Base-by-base conservation (phyloP, 805 yeast genomes). In the Metschnikowia similis region DNA sequence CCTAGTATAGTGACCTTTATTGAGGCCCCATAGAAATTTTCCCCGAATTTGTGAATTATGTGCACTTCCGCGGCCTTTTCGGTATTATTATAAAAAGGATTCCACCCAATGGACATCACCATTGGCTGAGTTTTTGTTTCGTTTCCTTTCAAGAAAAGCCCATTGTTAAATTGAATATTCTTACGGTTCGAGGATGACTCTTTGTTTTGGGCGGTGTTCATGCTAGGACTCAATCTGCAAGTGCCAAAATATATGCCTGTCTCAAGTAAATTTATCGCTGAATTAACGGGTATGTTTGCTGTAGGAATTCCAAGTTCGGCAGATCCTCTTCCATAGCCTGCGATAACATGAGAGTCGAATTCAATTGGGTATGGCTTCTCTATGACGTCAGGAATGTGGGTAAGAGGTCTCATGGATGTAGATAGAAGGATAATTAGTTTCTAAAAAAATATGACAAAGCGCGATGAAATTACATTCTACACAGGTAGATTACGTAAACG, bases 321-420 rank as follows among this genome's bases (percentile, higher is more conserved):
- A 0, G 97, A 89, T 0, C 99, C 99, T 48, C 99, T 78, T 6
- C 99, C 99, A 68, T 89, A 94, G 0, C 99, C 99, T 30, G 91
- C 76, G 16, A 84, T 75, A 28, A 87, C 76, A 29, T 71, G 70
- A 11, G 84, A 70, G 42, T 67, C 64, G 13, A 64, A 67, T 4
- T 75, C 68, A 4, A 75, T 65, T 0, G 78, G 78, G 47, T 77
- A 72, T 0, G 91, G 91, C 34, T 60, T 73, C 7, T 82, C 80
- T 0, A 71, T 53, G 8, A 48, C 44, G 2, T 82, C 82, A 0
- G 67, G 59, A 3, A 69, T 66, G 6, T 82, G 79, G 13, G 77
- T 69, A 14, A 59, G 63, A 34, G 80, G 81, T 43, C 81, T 65
- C 31, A 65, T 56, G 75, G n/a, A 26, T 9, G n/a, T 41, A 30